A percentile compares a stretch with the other conserved stretches of the same genome.
Evolutionary conservation across 495 filamentous ascomycete species (phyloP).

Genomic region (Gamarada debralockiae): DNA sequence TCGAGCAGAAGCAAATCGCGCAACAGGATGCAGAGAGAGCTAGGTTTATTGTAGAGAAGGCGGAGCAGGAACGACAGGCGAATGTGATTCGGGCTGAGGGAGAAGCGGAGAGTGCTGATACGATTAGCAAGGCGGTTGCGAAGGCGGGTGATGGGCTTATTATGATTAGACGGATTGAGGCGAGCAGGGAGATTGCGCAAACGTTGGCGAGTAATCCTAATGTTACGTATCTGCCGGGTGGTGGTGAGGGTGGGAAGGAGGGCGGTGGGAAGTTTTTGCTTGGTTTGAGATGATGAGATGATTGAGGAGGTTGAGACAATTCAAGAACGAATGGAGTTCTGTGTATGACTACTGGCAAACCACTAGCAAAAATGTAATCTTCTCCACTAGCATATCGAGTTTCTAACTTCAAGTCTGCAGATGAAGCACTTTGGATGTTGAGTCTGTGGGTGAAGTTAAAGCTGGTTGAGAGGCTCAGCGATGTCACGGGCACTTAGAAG

Average conservation of each 20-base stretch:
- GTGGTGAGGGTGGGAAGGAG: slow-evolving; percentile 56
- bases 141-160: slow-evolving; percentile 92
- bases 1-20: slow-evolving; percentile 99
- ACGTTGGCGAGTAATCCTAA: slow-evolving; percentile 89
- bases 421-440: no score
- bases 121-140: slow-evolving; percentile 87
- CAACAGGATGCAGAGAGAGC: slow-evolving; percentile 98
- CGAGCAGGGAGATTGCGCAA: slow-evolving; percentile 92
- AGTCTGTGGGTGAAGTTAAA: no score
- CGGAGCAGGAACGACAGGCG: slow-evolving; percentile 97
- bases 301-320: background rate
- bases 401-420: no score
- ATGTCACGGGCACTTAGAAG: no score
- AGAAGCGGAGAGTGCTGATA: slow-evolving; percentile 93
- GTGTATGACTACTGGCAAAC: slow-evolving; percentile 7
- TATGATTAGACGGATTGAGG: slow-evolving; percentile 94
- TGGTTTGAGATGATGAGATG: slow-evolving; percentile 34
- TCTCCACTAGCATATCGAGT: slow-evolving; percentile 7
- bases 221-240: slow-evolving; percentile 88
- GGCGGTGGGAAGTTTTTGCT: slow-evolving; percentile 54
- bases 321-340: slow-evolving; percentile 2
- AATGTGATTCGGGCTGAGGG: slow-evolving; percentile 98
- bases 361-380: slow-evolving; percentile 16
- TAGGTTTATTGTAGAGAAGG: slow-evolving; percentile 96
- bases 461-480: no score